These are phyloP conservation scores for Eutrema japonicum DNA, from an alignment of 345 rosid genomes.

Conservation along the genomic window DNA sequence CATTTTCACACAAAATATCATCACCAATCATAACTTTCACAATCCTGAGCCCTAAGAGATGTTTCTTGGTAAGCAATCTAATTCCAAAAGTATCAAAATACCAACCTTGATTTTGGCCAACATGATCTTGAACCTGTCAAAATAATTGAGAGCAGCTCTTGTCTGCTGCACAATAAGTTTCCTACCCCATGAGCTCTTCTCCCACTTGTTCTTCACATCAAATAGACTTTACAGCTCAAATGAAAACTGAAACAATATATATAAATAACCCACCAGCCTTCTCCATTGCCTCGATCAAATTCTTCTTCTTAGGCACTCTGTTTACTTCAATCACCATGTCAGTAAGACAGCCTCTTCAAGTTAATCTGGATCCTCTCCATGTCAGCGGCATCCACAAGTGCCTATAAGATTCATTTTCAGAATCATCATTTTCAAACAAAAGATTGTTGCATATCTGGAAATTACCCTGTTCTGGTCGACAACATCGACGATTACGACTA, in stretches of 20 bases:
- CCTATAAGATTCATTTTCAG: constrained; percentile 43
- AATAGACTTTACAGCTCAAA: background rate
- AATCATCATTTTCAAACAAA: too few relatives aligned
- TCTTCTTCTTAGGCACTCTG: constrained; percentile 81
- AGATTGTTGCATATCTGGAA: too few relatives aligned
- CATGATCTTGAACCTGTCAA: constrained; percentile 88
- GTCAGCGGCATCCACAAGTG: constrained; percentile 81
- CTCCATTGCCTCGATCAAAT: constrained; percentile 75
- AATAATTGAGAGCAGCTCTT: constrained; percentile 78
- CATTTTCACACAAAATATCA: too few relatives aligned
- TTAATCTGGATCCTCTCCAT: constrained; percentile 87
- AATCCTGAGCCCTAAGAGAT: background rate
- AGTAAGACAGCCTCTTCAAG: constrained; percentile 80
- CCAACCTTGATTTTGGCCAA: constrained; percentile 79
- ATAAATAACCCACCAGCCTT: constrained; percentile 61
- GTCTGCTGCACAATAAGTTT: constrained; percentile 77
- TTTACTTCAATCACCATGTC: constrained; percentile 76
- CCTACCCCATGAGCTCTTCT: constrained; percentile 86
- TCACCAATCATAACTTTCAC: background rate
- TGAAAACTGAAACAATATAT: too few relatives aligned
- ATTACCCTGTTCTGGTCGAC: constrained; percentile 83
- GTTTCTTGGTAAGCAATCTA: background rate
- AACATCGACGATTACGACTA: constrained; percentile 90
- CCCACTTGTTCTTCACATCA: constrained; percentile 79
- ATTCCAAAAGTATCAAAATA: too few relatives aligned